Evolutionary conservation across 2,329 filamentous ascomycete species (phyloP).

Genomic region (Davidsoniella virescens): DNA sequence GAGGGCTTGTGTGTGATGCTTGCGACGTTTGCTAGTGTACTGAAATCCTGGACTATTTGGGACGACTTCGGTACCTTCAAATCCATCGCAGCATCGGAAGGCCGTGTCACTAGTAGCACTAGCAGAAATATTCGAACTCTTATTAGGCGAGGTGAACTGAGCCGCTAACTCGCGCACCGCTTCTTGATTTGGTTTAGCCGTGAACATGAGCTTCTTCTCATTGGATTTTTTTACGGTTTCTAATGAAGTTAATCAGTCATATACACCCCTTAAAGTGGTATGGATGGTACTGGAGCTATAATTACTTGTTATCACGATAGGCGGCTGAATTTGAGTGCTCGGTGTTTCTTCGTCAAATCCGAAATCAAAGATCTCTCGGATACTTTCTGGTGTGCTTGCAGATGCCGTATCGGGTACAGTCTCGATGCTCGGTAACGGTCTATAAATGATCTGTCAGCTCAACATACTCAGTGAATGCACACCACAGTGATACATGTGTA

Average conservation of each 20-base stretch:
- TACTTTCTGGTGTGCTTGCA: not conserved
- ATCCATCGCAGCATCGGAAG: constrained; percentile 9
- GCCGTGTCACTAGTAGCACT: not conserved
- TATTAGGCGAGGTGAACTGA: not conserved
- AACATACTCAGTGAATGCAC: too few relatives aligned
- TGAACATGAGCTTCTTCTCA: not conserved
- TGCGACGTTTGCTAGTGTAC: constrained; percentile 7
- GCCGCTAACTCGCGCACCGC: not conserved
- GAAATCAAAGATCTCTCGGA: constrained; percentile 4
- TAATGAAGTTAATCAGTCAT: not conserved
- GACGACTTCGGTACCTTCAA: constrained; percentile 10
- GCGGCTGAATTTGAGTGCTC: too few relatives aligned
- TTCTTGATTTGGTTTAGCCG: not conserved
- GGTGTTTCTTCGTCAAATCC: constrained; percentile 3
- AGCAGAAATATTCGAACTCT: not conserved
- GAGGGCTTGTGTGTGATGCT: constrained; percentile 1
- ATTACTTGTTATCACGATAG: too few relatives aligned
- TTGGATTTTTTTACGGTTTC: not conserved
- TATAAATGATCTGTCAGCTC: not conserved
- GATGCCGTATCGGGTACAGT: not conserved
- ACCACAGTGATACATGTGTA: too few relatives aligned
- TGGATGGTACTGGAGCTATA: too few relatives aligned
- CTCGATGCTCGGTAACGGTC: constrained; percentile 2
- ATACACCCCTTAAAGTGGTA: too few relatives aligned
- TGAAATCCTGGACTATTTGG: constrained; percentile 10